These are phyloP conservation scores for Starmerella tilneyi DNA, from an alignment of 805 yeast species.

Conservation along the genomic window DNA sequence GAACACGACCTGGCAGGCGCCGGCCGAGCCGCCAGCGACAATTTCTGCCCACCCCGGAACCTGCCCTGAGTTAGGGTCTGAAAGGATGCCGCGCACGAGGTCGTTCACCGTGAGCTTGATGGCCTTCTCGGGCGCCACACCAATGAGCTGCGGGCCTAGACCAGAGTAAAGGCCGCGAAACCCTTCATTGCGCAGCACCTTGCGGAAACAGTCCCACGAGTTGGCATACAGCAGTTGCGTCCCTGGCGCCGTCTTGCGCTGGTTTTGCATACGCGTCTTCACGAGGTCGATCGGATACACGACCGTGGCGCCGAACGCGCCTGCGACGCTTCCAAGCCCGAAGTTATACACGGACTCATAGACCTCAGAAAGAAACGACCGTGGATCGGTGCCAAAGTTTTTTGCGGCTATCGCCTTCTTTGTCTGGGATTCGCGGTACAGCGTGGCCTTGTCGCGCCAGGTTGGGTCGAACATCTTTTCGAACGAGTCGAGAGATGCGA, in stretches of 20 bases:
- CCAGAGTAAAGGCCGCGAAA: slow-evolving; percentile 82
- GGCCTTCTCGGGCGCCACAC: slow-evolving; percentile 98
- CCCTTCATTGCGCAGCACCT: slow-evolving; percentile 71
- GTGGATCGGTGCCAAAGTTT: slow-evolving; percentile 32
- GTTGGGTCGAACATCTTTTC: slow-evolving; percentile 36
- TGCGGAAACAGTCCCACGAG: slow-evolving; percentile 75
- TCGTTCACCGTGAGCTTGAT: slow-evolving; percentile 92
- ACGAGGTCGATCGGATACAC: slow-evolving; percentile 95
- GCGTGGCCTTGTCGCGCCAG: slow-evolving; percentile 34
- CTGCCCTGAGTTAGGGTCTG: slow-evolving; percentile 41
- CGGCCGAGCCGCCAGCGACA: slow-evolving; percentile 85
- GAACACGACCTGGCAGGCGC: slow-evolving; percentile 91
- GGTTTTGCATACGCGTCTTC: slow-evolving; percentile 96
- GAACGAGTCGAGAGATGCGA: slow-evolving; percentile 30
- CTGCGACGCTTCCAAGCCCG: slow-evolving; percentile 85
- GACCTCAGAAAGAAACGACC: slow-evolving; percentile 44
- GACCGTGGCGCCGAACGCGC: slow-evolving; percentile 95
- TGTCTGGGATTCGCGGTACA: slow-evolving; percentile 29
- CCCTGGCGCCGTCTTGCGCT: slow-evolving; percentile 44
- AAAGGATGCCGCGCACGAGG: slow-evolving; percentile 62
- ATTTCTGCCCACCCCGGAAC: slow-evolving; percentile 56
- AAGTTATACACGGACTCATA: slow-evolving; percentile 84
- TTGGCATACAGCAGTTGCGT: slow-evolving; percentile 50
- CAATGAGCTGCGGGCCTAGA: slow-evolving; percentile 83
- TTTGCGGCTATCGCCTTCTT: slow-evolving; percentile 35